Base-by-base conservation (phyloP, 108 stramenopile species). In the Craspedostauros australis region DNA sequence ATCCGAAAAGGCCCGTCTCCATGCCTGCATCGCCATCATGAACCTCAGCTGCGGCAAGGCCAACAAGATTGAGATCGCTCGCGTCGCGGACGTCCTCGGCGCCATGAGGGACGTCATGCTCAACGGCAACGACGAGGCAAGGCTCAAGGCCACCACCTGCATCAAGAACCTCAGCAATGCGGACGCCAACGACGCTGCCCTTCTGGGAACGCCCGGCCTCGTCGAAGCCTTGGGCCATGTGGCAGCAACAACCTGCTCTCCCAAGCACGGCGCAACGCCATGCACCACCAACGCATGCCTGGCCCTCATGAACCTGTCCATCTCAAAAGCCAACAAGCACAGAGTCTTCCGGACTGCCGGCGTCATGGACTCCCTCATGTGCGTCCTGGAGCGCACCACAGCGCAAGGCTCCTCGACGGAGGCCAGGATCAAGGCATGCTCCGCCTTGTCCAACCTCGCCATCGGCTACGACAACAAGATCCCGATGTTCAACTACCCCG, bases 391-490 rank as follows among this genome's bases (percentile, higher is more conserved):
- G 34, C 57, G 82, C 45, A 88, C 86, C 19, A 81, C 73, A 0
- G 71, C 75, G 7, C 73, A 67, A 29, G 67, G 72, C 11, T 76
- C 70, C 11, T 53, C 77, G 9, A 87, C 77, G 26, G 91, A 92
- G 59, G 91, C 91, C 5, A 59, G 91, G 14, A 76, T 92, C 48
- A 92, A 92, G 75, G 86, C 86, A 7, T 92, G 91, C 52, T 92
- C 91, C 20, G 91, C 91, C 6, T 55, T 92, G 12, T 86, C 84
- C 23, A 92, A 92, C 41, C 59, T 92, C 18, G 91, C 91, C 12
- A 92, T 92, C 68, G 91, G 91, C 5, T 92, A 92, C 61, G 91
- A 92, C 68, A 92, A 92, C 67, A 92, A 92, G 84, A 92, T 92
- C 46, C 84, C 91, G 32, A 92, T 92, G 91, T 92, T 92, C 52